phyloP scores from a whole-genome alignment of 441 rosid species.

The Euphorbia celastroides region DNA sequence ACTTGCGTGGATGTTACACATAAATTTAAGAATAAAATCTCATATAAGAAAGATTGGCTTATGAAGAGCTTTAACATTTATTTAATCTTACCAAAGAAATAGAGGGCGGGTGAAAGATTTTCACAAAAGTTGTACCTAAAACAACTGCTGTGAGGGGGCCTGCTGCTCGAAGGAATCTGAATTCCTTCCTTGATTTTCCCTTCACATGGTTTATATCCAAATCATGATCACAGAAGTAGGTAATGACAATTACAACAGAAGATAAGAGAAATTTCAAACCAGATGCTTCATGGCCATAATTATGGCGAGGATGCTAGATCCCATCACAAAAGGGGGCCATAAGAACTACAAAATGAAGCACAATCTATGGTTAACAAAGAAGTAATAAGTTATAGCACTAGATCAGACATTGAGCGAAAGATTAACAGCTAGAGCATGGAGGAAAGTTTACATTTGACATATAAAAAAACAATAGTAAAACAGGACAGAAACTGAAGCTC shows the following conservation, averaged over 20 bases:
- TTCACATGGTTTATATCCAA: constrained; percentile 33
- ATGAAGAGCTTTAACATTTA: background rate
- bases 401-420: constrained; percentile 14
- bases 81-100: constrained; percentile 71
- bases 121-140: constrained; percentile 74
- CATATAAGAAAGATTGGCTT: background rate
- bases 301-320: constrained; percentile 70
- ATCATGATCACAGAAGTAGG: constrained; percentile 8
- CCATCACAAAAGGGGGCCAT: constrained; percentile 98
- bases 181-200: constrained; percentile 85
- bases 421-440: background rate
- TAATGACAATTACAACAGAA: background rate
- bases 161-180: constrained; percentile 77
- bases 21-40: background rate
- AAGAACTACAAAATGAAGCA: constrained; percentile 85
- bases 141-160: constrained; percentile 94
- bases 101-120: constrained; percentile 67
- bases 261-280: constrained; percentile 38
- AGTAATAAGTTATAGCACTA: constrained; percentile 32
- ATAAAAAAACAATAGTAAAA: constrained; percentile 3
- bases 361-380: constrained; percentile 46
- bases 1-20: background rate
- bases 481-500: background rate
- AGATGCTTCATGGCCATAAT: constrained; percentile 84
- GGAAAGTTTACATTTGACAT: constrained; percentile 10